Evolutionary conservation across 768 basidiomycete species (phyloP).

Genomic region (Lactarius tabidus): DNA sequence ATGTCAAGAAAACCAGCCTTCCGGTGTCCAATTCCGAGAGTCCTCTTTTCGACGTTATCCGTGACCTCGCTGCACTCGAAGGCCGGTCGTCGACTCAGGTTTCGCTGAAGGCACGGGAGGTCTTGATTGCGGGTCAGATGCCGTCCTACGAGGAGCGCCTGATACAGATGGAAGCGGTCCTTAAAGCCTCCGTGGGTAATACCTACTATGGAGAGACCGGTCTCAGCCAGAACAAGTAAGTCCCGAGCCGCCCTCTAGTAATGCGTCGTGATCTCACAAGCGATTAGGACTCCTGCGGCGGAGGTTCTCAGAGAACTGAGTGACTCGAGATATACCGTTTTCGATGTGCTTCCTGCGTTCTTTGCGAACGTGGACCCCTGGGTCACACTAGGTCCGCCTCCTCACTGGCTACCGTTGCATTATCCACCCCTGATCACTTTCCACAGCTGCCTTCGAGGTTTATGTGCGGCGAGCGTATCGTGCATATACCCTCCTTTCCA

Average conservation of each 20-base stretch:
- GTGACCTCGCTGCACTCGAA: constrained; percentile 81
- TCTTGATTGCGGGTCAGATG: constrained; percentile 92
- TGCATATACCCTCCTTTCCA: constrained; percentile 84
- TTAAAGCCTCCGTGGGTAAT: constrained; percentile 82
- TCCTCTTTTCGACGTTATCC: constrained; percentile 69
- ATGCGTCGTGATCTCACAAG: not conserved
- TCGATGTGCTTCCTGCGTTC: constrained; percentile 94
- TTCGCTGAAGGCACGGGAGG: constrained; percentile 93
- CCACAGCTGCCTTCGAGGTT: constrained; percentile 85
- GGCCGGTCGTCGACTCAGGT: constrained; percentile 91
- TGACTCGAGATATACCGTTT: constrained; percentile 95
- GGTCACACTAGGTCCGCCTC: constrained; percentile 69
- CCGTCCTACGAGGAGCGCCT: constrained; percentile 95
- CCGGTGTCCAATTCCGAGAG: constrained; percentile 75
- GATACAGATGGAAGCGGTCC: constrained; percentile 89
- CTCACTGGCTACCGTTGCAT: too few relatives aligned
- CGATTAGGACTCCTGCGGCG: constrained; percentile 65
- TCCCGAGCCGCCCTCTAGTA: not conserved
- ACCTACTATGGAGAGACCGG: constrained; percentile 88
- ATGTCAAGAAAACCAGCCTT: constrained; percentile 77
- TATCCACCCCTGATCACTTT: constrained; percentile 4
- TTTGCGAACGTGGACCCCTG: constrained; percentile 84
- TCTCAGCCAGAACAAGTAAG: constrained; percentile 50
- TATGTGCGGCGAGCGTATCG: constrained; percentile 95
- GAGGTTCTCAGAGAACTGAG: constrained; percentile 90